Evolutionary conservation across 805 yeast species (phyloP).

Genomic region (Pichia membranifaciens): DNA sequence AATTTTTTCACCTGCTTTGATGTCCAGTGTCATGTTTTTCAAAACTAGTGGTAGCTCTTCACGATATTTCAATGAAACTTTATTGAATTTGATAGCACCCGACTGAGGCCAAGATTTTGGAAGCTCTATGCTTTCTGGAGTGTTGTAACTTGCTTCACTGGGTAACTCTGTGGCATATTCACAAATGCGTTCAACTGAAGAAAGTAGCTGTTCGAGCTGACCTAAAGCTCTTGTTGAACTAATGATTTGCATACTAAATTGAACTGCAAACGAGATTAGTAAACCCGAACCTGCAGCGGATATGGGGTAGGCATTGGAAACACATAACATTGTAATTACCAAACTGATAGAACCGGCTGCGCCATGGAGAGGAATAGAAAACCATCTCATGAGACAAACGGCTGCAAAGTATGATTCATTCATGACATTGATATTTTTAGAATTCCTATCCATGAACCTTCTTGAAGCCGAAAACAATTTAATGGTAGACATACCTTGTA

Average conservation of each 20-base stretch:
- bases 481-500: slow-evolving; percentile 61
- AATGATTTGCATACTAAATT: slow-evolving; percentile 50
- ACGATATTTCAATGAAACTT: slow-evolving; percentile 51
- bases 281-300: slow-evolving; percentile 63
- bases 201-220: slow-evolving; percentile 71
- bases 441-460: slow-evolving; percentile 45
- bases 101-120: slow-evolving; percentile 40
- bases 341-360: slow-evolving; percentile 47
- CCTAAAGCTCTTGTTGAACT: slow-evolving; percentile 46
- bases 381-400: slow-evolving; percentile 64
- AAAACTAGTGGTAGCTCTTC: slow-evolving; percentile 57
- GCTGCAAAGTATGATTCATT: slow-evolving; percentile 63
- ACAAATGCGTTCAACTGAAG: slow-evolving; percentile 65
- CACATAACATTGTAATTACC: slow-evolving; percentile 53
- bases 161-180: slow-evolving; percentile 60
- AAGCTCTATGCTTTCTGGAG: slow-evolving; percentile 18
- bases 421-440: slow-evolving; percentile 47
- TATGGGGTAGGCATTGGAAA: slow-evolving; percentile 52
- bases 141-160: slow-evolving; percentile 55
- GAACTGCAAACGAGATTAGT: slow-evolving; percentile 55
- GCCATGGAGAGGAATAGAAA: slow-evolving; percentile 55
- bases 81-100: slow-evolving; percentile 43
- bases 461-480: slow-evolving; percentile 46
- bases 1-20: slow-evolving; percentile 58
- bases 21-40: slow-evolving; percentile 37